Percentiles rank a stretch among this genome's conserved stretches.
These are phyloP conservation scores for Moniliella sp. DNA, from an alignment of 1,284 basidiomycete genomes.

Conservation along the genomic window DNA sequence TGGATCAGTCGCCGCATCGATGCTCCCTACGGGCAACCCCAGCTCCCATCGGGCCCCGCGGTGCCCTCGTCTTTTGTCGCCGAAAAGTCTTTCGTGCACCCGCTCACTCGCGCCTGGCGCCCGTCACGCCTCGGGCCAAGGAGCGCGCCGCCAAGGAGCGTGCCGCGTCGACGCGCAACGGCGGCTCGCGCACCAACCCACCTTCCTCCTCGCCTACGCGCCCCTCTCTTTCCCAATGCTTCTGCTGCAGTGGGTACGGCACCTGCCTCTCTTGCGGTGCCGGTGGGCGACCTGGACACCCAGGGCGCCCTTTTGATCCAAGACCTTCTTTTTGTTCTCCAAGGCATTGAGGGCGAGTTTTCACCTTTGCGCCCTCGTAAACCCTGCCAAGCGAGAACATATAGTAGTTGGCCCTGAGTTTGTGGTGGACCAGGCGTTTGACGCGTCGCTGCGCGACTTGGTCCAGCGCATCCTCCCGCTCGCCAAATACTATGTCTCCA, in stretches of 20 bases:
- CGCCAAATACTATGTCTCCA: conserved; percentile 47
- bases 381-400: conserved; percentile 47
- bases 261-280: conserved; percentile 20
- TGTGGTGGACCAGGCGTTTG: conserved; percentile 52
- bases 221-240: background rate
- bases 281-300: conserved; percentile 35
- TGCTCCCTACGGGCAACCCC: no score
- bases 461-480: conserved; percentile 72
- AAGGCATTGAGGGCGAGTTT: conserved; percentile 67
- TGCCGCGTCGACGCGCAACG: background rate
- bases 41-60: no score
- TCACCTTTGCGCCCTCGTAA: conserved; percentile 62
- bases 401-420: conserved; percentile 63
- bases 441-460: conserved; percentile 63
- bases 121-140: conserved; percentile 2
- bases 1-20: no score
- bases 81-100: conserved; percentile 28
- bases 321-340: conserved; percentile 67
- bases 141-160: background rate
- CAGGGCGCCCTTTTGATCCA: conserved; percentile 82
- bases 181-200: background rate
- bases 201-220: background rate
- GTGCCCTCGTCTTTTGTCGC: no score
- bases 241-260: conserved; percentile 18
- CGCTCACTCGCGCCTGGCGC: conserved; percentile 18